Base-by-base conservation (phyloP, 1,284 basidiomycete genomes). In the Cryptococcus sp. region DNA sequence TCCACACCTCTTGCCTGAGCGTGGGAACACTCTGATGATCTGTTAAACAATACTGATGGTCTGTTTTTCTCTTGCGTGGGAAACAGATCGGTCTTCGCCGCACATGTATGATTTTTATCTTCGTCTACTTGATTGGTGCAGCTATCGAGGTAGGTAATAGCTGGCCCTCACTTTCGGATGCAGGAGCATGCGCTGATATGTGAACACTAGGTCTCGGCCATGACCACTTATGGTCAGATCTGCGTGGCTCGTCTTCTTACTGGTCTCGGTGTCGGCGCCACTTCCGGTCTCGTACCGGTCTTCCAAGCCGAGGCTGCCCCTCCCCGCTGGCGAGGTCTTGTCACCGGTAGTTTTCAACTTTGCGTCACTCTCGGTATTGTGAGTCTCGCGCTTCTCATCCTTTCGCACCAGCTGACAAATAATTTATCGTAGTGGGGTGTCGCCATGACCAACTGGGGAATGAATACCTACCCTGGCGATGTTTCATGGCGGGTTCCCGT, bases 341-440 rank as follows among this genome's bases (percentile, higher is more conserved):
- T 72, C 20, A 77, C 75, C 46, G 67, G 73, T 37, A 74, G 73
- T 58, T 82, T 80, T 77, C 81, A 82, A 65, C 72, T 80, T 25
- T 77, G 75, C 56, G 77, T 79, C 6, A 78, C 78, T 16, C 61
- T 78, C 39, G 75, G 74, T 63, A 79, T 79, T 61, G 41, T 44
- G 22, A n/a, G 41, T 34, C 29, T 34, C n/a, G 38, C 11, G 38
- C 38, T 40, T 11, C 38, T 40, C 38, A 11, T 40, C n/a, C 38
- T 40, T 11, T n/a, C n/a, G 38, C 11, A 40, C n/a, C 41, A 44
- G 41, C 41, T 44, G 41, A 44, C 41, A 8, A 19, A 22, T 15
- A n/a, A 19, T 22, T n/a, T n/a, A 3, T 44, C 41, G 22, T 16
- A 44, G 41, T 79, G 78, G 73, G 70, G 79, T 50, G 70, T 77